Conservation (phyloP, 495 filamentous ascomycete genomes). For the Copromyces sp. region DNA sequence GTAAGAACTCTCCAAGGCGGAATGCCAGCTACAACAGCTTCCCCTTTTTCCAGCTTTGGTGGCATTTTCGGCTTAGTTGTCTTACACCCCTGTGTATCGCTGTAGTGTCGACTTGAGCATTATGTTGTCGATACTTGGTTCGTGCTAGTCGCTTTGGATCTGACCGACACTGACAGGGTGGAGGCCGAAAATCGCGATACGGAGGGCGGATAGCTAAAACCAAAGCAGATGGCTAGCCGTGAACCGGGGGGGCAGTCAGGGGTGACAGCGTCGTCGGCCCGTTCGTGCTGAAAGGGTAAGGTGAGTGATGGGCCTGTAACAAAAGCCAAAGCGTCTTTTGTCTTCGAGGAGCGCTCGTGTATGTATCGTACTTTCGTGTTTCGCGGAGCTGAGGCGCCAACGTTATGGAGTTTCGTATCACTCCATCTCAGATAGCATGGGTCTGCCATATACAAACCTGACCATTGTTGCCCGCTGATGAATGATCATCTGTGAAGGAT, state of each 20-base stretch:
- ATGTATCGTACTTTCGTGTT: neutral
- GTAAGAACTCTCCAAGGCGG: neutral
- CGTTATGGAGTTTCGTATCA: neutral
- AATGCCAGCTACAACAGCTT: neutral
- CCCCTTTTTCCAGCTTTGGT: neutral
- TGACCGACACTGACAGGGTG: neutral
- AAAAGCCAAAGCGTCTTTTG: neutral
- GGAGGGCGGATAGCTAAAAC: neutral
- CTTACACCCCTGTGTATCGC: neutral
- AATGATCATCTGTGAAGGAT: neutral
- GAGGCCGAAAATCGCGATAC: neutral
- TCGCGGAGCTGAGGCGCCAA: neutral
- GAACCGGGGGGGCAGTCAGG: neutral
- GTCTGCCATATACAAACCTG: neutral
- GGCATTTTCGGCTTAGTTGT: neutral
- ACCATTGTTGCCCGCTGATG: neutral
- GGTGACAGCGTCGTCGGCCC: neutral
- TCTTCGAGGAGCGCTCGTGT: neutral
- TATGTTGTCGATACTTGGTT: neutral
- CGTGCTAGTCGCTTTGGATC: neutral
- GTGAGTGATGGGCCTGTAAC: neutral
- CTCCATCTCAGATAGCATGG: neutral
- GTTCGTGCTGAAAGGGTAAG: neutral
- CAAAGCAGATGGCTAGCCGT: neutral
- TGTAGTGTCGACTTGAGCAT: neutral